phyloP scores from a whole-genome alignment of 768 basidiomycete genomes.

The Hemileccinum impolitum region DNA sequence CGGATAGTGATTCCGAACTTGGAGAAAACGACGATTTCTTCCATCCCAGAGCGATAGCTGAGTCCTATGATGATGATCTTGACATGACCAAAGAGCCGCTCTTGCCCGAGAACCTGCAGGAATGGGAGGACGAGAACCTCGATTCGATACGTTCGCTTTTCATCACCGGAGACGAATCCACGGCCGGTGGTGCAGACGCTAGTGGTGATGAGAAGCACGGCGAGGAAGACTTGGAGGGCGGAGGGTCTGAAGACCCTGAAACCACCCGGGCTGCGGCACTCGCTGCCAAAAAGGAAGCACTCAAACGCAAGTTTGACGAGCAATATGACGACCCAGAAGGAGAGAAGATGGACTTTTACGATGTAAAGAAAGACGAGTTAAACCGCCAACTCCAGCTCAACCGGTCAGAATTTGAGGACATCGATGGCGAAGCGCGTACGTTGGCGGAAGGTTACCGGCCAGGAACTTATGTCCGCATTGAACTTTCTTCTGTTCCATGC shows the following conservation, averaged over 20 bases:
- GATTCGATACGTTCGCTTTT: conserved; percentile 86
- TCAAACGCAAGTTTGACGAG: conserved; percentile 95
- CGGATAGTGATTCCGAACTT: conserved; percentile 78
- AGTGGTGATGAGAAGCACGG: conserved; percentile 39
- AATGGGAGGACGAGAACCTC: conserved; percentile 85
- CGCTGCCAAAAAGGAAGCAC: conserved; percentile 81
- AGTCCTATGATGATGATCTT: conserved; percentile 44
- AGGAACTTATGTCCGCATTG: conserved; percentile 90
- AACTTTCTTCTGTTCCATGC: conserved; percentile 78
- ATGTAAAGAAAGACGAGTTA: conserved; percentile 89
- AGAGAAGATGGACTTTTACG: conserved; percentile 83
- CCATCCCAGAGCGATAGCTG: conserved; percentile 43
- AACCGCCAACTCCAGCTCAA: conserved; percentile 80
- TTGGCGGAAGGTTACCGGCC: conserved; percentile 89
- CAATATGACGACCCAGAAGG: conserved; percentile 90
- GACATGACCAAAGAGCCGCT: conserved; percentile 69
- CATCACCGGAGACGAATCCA: conserved; percentile 66
- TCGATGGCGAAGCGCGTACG: conserved; percentile 73
- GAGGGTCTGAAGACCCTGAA: conserved; percentile 29
- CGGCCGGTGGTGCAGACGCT: conserved; percentile 32
- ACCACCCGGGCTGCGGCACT: conserved; percentile 50
- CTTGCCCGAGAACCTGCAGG: conserved; percentile 49
- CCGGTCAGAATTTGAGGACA: conserved; percentile 76
- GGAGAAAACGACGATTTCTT: conserved; percentile 69
- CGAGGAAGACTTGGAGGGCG: conserved; percentile 38